Evolutionary conservation across 2,329 filamentous ascomycete species (phyloP), one percentile per base, ranked within the genome.

Genomic region (Epichloe bromicola): DNA sequence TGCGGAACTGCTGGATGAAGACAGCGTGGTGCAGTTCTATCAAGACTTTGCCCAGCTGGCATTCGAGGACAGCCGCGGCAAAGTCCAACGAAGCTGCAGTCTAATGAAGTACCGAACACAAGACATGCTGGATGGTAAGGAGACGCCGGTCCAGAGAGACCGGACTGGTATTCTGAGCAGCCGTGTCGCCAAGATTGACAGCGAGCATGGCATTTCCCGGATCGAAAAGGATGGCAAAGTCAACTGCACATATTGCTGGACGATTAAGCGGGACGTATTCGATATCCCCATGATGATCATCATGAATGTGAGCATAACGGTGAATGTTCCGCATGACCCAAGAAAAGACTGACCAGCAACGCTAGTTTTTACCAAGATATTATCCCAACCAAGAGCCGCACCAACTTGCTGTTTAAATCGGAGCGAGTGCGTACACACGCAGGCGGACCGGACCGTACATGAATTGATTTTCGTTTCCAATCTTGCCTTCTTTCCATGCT

Each of bases 201-300:
- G 83, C 50, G 83, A 88, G 66, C 78, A 86, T 55, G 89, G 87
- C 10, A 91, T 95, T 67, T 85, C 85, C 50, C 80, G 82, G 61
- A 77, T 95, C 14, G 88, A 87, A 62, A 85, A 82, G 63, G 89
- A 95, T 61, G 91, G 90, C 50, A 90, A 93, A 68, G 86, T 97
- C 52, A 87, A 95, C 64, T 96, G 90, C 71, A 89, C 86, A 61
- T 95, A 94, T 70, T 95, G 88, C 71, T 97, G 91, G 90, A 91
- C 88, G 56, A 90, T 97, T 55, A 95, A 95, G 71, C 78, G 91
- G 56, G 93, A 98, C 67, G 88, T 93, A 40, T 97, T 97, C 71
- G 91, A 97, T 70, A 95, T 97, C 67, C 93, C 93, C 20, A 95
- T 96, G 88, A 76, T 97, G 71, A 94, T 97, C 67, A 87, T 96